These are phyloP conservation scores for Volvariella volvacea DNA, from an alignment of 1,284 basidiomycete genomes.

Conservation along the genomic window DNA sequence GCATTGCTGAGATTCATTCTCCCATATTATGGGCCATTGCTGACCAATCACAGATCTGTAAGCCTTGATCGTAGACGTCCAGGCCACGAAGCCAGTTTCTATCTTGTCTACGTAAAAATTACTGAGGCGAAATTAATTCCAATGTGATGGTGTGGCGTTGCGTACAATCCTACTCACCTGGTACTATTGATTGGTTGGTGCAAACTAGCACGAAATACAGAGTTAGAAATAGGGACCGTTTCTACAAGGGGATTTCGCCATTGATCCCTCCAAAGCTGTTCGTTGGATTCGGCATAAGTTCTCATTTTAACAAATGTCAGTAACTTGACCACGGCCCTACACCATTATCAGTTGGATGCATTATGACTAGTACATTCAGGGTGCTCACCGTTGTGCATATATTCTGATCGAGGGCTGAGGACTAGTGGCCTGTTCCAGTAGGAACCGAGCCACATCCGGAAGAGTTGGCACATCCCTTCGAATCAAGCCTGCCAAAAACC, in stretches of 20 bases:
- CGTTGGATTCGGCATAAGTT: constrained; percentile 62
- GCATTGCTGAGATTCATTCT: constrained; percentile 51
- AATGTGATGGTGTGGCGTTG: too few species aligned
- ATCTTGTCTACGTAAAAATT: constrained; percentile 72
- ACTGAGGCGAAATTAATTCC: constrained; percentile 16
- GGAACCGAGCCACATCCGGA: constrained; percentile 62
- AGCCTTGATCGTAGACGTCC: constrained; percentile 69
- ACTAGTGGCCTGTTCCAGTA: constrained; percentile 64
- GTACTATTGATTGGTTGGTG: constrained; percentile 27
- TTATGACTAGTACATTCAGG: constrained; percentile 9
- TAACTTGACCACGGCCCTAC: constrained; percentile 69
- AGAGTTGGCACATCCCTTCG: constrained; percentile 69
- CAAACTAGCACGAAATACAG: constrained; percentile 41
- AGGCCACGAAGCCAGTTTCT: constrained; percentile 81
- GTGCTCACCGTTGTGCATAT: constrained; percentile 61
- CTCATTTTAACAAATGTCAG: constrained; percentile 81
- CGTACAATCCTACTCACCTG: constrained; percentile 8
- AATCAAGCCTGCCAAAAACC: constrained; percentile 68
- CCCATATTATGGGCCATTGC: constrained; percentile 57
- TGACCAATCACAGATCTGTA: constrained; percentile 47
- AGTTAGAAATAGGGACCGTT: constrained; percentile 45
- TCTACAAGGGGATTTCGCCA: constrained; percentile 71
- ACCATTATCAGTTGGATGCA: constrained; percentile 8
- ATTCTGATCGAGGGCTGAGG: constrained; percentile 79
- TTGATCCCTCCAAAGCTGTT: constrained; percentile 76